Conservation (phyloP, 768 basidiomycete species). For the Crepidotus variabilis region DNA sequence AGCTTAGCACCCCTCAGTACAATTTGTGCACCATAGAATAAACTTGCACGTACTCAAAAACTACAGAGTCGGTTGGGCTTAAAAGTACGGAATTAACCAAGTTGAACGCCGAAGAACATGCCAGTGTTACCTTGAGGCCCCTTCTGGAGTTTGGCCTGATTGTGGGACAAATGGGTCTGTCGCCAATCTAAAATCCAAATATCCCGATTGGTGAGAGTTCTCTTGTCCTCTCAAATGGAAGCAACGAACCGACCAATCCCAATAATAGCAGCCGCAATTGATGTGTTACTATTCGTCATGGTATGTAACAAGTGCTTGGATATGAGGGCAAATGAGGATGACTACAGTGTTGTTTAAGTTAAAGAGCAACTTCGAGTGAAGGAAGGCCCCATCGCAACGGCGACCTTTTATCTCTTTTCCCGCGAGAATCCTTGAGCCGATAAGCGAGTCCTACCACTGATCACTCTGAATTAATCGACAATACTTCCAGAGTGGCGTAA, state of each 20-base stretch:
- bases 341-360: no score
- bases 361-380: no score
- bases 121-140: background rate
- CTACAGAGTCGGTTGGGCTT: no score
- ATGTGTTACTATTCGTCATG: no score
- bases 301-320: no score
- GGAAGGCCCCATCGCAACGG: no score
- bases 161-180: background rate
- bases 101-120: background rate
- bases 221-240: background rate
- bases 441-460: no score
- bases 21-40: background rate
- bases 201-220: background rate
- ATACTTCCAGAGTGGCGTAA: no score
- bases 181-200: background rate
- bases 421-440: no score
- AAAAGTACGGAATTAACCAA: background rate
- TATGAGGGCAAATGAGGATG: no score
- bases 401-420: no score
- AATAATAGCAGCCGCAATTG: background rate
- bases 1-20: background rate
- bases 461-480: no score
- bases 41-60: background rate
- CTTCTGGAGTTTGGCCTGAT: background rate
- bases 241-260: background rate